Evolutionary conservation across 2,329 filamentous ascomycete genomes (phyloP), one percentile per base, ranked within the genome.

Genomic region (Penicillium hesseltinei): DNA sequence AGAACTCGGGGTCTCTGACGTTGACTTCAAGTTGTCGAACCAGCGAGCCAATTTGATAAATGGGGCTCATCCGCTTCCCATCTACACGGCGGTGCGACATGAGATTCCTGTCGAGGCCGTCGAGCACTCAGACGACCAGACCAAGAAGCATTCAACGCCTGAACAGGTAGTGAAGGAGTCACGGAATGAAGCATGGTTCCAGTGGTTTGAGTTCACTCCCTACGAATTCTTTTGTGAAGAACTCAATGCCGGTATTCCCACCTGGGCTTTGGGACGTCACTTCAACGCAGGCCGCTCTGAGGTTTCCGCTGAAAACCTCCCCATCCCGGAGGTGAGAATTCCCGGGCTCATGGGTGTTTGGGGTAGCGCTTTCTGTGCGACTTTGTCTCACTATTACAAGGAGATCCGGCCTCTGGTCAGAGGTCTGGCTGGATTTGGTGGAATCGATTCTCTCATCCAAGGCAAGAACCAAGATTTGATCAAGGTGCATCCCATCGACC

Each of bases 141-240:
- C 66, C 62, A 53, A 67, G 68, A 65, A 64, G 50, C 62, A 61
- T 36, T 62, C 57, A 25, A 69, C 61, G 27, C 67, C 73, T 8
- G 75, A 73, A 59, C 72, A 67, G 59, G 67, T 74, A 2, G 77
- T 80, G 58, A 78, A 74, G 38, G 77, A 80, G 57, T 80, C 82
- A 4, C 76, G 75, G 54, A 76, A 82, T 58, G 89, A 95, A 68
- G 83, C 91, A 2, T 97, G 92, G 90, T 99, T 97, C 67, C 93
- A 99, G 68, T 97, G 94, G 93, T 97, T 94, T 65, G 94, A 99
- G 69, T 89, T 93, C 67, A 95, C 91, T 0, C 93, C 93, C 0
- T 97, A 95, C 69, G 93, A 97, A 72, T 88, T 97, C 71, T 97
- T 94, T 74, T 96, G 92, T 66, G 93, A 97, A 73, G 93, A 97